Evolutionary conservation across 805 yeast genomes (phyloP), one percentile per base, ranked within the genome.

Genomic region (Metschnikowia sp.): DNA sequence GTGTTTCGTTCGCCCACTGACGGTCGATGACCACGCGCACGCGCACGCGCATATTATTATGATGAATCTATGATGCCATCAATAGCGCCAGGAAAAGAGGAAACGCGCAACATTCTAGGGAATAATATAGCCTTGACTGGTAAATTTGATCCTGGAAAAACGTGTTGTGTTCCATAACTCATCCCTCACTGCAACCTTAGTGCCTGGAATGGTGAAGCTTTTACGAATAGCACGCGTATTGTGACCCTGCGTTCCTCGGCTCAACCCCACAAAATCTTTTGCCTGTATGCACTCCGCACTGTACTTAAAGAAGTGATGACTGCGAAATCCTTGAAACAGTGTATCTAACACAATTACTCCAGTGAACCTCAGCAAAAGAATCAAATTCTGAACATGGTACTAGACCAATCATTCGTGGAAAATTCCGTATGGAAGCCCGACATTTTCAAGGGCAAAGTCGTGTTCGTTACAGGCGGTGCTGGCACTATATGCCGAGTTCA

Each of bases 401-500:
- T 62, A 44, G 58, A 56, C 34, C 51, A 50, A 28, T 47, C 63
- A 13, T 62, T 53, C 38, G 48, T 62, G 19, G 50, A 55, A 18
- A 38, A 50, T 28, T 52, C 59, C 22, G 52, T 47, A 18, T 62
- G 66, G 66, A 62, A 60, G 38, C 51, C 60, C 12, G 61, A 61
- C 44, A 32, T 62, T 62, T 62, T 53, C 7, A 56, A 58, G 43
- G 66, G 66, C 22, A 62, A 62, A 49, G 66, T 62, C n/a, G 65
- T 57, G 26, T 62, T 62, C 40, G 65, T 62, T 44, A 62, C 66
- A 0, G 66, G 66, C 11, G 66, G 66, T 22, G 65, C 66, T 10
- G 66, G 66, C 38, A 55, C 63, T 40, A 62, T 62, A 38, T 62
- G 66, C 41, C 53, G 61, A 26, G 66, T 60, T 9, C 66, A 62